Conservation (phyloP, 106 monocot species). For the Ottelia alismoides region DNA sequence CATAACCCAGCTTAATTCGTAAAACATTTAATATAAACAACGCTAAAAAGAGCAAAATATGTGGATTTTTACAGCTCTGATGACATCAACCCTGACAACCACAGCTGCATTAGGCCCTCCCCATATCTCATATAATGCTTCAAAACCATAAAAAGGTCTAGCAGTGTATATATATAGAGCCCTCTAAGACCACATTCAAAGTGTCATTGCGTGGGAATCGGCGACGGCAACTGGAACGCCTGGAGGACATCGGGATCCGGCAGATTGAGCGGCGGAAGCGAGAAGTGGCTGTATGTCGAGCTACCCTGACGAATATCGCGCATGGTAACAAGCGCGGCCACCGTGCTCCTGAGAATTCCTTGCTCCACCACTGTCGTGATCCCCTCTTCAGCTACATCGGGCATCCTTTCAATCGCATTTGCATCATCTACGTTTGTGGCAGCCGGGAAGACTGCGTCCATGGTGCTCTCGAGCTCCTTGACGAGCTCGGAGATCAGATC, state of each 20-base stretch:
- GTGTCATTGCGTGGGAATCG: constrained; percentile 8
- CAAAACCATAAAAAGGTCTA: too few relatives aligned
- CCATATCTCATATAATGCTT: too few relatives aligned
- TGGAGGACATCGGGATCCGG: constrained; percentile 33
- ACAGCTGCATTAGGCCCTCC: too few relatives aligned
- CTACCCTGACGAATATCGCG: constrained; percentile 56
- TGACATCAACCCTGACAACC: too few relatives aligned
- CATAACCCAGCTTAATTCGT: too few relatives aligned
- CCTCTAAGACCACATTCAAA: too few relatives aligned
- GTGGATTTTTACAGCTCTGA: too few relatives aligned
- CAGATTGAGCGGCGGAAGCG: constrained; percentile 62
- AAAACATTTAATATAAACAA: too few relatives aligned
- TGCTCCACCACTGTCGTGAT: constrained; percentile 8
- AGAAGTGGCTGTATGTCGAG: constrained; percentile 76
- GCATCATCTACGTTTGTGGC: too few relatives aligned
- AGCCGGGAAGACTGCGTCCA: constrained; percentile 35
- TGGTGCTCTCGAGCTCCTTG: constrained; percentile 64
- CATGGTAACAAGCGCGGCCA: constrained; percentile 72
- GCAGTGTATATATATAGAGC: too few relatives aligned
- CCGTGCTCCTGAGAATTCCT: constrained; percentile 56
- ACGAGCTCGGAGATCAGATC: constrained; percentile 73
- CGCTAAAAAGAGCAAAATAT: too few relatives aligned
- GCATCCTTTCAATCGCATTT: too few relatives aligned
- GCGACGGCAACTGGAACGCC: constrained; percentile 10
- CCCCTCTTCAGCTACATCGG: not conserved